Evolutionary conservation across 805 yeast genomes (phyloP), one percentile per base, ranked within the genome.

Genomic region (Lachancea sp.): DNA sequence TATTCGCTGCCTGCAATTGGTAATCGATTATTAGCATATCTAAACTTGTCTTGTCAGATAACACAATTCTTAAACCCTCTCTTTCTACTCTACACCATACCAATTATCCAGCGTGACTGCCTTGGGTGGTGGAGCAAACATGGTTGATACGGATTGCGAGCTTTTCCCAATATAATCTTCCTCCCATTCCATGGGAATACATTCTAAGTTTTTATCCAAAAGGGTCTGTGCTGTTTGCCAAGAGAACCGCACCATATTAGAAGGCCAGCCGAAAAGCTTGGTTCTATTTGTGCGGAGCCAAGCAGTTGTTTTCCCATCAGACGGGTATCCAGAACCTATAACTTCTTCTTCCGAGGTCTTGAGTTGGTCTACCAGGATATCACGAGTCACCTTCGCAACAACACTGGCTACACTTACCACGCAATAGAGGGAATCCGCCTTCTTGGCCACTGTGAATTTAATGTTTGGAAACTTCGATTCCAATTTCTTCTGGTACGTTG

Each of bases 371-470:
- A 42, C 58, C 46, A 39, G 71, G 34, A 75, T 61, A 59, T 92
- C 99, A 55, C 99, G 74, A 0, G 97, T 88, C 5, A 92, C 98
- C 58, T 92, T 92, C 8, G 99, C 99, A 34, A 89, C 89, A 35
- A 92, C 85, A 16, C 95, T 83, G 0, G 98, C 99, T 1, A 94
- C 84, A 58, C 95, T 83, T 6, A 92, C 99, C 40, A 87, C 79
- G 1, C 97, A 96, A 57, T 72, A 92, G 15, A 87, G 57, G 15
- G 96, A 79, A 66, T 92, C 99, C 0, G 98, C 98, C 57, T 92
- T 92, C 56, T 92, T 92, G 7, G 95, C 77, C 5, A 92, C 98
- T 0, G 87, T 82, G 21, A 92, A 73, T 45, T 72, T 73, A 17
- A 84, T 64, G 0, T 56, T 61, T 0, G 97, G 96, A 54, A 92